Evolutionary conservation across 441 rosid genomes (phyloP).

Genomic region (Dalechampia spathulata): DNA sequence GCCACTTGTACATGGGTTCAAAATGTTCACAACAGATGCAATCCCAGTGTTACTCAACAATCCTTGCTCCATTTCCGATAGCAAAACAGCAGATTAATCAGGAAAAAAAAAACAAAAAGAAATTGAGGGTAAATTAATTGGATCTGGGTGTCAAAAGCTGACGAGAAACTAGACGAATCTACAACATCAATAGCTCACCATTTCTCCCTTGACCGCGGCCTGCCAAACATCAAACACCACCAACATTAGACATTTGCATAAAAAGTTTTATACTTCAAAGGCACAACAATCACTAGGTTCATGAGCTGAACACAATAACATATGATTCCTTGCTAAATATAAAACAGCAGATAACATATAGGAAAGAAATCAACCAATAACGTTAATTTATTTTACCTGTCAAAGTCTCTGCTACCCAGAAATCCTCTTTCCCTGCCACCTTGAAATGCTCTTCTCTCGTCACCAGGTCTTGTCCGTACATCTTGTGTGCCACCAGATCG

Average conservation of each 20-base stretch:
- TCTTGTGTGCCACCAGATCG: slow-evolving; percentile 69
- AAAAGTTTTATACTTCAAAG: too few relatives aligned
- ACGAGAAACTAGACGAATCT: slow-evolving; percentile 18
- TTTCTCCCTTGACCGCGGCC: slow-evolving; percentile 52
- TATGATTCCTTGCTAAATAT: too few relatives aligned
- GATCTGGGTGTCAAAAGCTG: slow-evolving; percentile 30
- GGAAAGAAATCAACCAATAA: not conserved
- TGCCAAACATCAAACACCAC: slow-evolving; percentile 18
- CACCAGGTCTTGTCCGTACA: slow-evolving; percentile 57
- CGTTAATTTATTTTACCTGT: slow-evolving; percentile 44
- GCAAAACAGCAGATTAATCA: too few relatives aligned
- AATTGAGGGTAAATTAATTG: slow-evolving; percentile 30
- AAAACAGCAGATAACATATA: not conserved
- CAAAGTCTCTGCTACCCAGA: slow-evolving; percentile 57
- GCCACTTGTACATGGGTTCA: too few relatives aligned
- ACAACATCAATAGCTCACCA: slow-evolving; percentile 41
- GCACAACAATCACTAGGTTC: too few relatives aligned
- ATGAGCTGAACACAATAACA: too few relatives aligned
- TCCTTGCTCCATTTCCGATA: too few relatives aligned
- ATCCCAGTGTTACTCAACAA: too few relatives aligned
- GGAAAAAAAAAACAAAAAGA: not conserved
- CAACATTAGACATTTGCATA: slow-evolving; percentile 1
- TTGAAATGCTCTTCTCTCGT: slow-evolving; percentile 70
- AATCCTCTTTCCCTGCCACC: slow-evolving; percentile 84
- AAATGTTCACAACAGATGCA: too few relatives aligned